phyloP scores from a whole-genome alignment of 345 rosid species.

The Populus pruinosa region DNA sequence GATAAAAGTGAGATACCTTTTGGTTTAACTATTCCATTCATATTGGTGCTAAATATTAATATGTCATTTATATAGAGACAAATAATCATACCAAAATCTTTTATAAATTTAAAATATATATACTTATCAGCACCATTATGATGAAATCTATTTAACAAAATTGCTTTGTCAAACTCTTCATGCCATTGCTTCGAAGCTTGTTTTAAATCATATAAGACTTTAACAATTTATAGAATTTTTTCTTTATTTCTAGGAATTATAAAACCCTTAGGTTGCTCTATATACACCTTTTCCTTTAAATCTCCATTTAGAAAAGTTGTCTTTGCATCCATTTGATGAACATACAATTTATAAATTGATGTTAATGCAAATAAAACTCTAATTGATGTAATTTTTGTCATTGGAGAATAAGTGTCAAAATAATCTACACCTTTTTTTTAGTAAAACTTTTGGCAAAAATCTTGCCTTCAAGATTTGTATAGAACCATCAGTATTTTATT shows the following conservation, averaged over 20 bases:
- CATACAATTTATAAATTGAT: background rate
- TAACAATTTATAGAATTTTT: no score
- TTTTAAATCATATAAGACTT: background rate
- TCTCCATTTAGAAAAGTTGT: background rate
- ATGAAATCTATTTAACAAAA: background rate
- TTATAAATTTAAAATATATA: background rate
- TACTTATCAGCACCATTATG: background rate
- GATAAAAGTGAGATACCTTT: no score
- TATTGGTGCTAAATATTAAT: no score
- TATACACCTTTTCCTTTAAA: no score
- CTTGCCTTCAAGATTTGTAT: no score
- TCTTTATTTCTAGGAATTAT: no score
- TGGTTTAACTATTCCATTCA: no score
- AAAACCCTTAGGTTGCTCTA: no score
- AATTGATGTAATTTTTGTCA: background rate
- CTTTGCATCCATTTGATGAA: conserved; percentile 9
- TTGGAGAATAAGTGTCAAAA: background rate
- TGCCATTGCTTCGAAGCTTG: background rate
- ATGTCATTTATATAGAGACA: no score
- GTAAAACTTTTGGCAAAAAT: no score
- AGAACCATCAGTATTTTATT: no score
- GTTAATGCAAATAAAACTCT: background rate
- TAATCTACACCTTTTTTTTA: background rate
- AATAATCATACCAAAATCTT: no score
- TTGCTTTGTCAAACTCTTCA: background rate